Evolutionary conservation across 192 early-diverging fungal genomes (phyloP).

Genomic region (Geosiphon pyriformis): DNA sequence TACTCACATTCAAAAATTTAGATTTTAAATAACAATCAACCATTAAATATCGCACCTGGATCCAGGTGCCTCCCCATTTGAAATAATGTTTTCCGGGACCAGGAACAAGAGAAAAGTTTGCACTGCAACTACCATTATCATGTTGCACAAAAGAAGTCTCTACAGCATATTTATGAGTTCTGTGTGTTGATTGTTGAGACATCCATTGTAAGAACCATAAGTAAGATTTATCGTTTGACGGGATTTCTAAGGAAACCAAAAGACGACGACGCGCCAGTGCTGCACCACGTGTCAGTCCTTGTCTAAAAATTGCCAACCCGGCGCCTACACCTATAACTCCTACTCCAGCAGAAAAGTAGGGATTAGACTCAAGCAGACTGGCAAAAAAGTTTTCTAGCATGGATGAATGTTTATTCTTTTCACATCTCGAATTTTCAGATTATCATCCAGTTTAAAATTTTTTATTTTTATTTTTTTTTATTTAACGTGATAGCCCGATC

Average conservation of each 20-base stretch:
- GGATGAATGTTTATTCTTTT: too few species aligned
- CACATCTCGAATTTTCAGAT: too few species aligned
- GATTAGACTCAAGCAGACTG: too few species aligned
- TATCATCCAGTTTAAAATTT: too few species aligned
- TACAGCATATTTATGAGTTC: slow-evolving; percentile 73
- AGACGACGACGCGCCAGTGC: slow-evolving; percentile 69
- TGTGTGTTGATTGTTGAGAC: slow-evolving; percentile 47
- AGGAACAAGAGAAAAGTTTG: slow-evolving; percentile 82
- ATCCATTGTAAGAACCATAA: slow-evolving; percentile 95
- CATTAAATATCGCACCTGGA: slow-evolving; percentile 44
- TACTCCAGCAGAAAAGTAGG: slow-evolving; percentile 92
- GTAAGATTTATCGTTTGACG: slow-evolving; percentile 89
- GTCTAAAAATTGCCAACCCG: slow-evolving; percentile 68
- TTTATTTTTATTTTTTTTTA: too few species aligned
- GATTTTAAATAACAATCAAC: not conserved
- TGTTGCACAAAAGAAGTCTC: slow-evolving; percentile 84
- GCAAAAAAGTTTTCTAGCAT: too few species aligned
- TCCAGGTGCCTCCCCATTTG: slow-evolving; percentile 71
- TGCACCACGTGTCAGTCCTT: slow-evolving; percentile 63
- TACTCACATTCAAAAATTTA: not conserved
- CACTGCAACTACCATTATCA: slow-evolving; percentile 83
- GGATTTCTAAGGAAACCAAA: slow-evolving; percentile 90
- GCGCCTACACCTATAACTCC: slow-evolving; percentile 88
- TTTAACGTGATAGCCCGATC: too few species aligned
- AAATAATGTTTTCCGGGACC: slow-evolving; percentile 90